Conservation (phyloP, 306 rosid genomes). For the Corylus avellana region DNA sequence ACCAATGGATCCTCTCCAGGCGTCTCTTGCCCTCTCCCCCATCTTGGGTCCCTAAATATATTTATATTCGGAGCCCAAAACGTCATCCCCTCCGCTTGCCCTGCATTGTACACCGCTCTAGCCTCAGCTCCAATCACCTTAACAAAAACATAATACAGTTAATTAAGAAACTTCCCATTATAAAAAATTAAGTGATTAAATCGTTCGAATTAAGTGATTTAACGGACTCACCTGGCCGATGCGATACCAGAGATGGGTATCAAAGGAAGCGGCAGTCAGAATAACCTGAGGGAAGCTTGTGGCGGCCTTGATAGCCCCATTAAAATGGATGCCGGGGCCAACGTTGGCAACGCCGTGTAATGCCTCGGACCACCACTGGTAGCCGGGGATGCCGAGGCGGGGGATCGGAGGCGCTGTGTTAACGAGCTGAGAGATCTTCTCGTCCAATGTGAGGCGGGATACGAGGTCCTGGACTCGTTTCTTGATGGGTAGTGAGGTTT, state of each 20-base stretch:
- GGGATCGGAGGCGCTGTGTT: slow-evolving; percentile 84
- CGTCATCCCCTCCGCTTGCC: slow-evolving; percentile 79
- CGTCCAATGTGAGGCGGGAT: slow-evolving; percentile 85
- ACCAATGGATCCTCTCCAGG: slow-evolving; percentile 89
- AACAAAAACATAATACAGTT: too few species aligned
- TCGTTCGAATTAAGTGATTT: too few species aligned
- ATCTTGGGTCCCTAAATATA: slow-evolving; percentile 89
- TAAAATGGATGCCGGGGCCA: slow-evolving; percentile 57
- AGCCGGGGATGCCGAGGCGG: slow-evolving; percentile 76
- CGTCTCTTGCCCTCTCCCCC: slow-evolving; percentile 99
- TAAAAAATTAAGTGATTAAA: too few species aligned
- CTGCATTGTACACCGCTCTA: slow-evolving; percentile 73
- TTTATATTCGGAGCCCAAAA: slow-evolving; percentile 97
- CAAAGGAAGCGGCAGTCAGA: slow-evolving; percentile 81
- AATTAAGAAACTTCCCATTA: too few species aligned
- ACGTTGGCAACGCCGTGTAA: slow-evolving; percentile 67
- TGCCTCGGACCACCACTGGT: slow-evolving; percentile 94
- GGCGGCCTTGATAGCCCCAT: slow-evolving; percentile 45
- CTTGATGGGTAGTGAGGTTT: slow-evolving; percentile 50
- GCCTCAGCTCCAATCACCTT: slow-evolving; percentile 75
- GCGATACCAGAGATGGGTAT: slow-evolving; percentile 70
- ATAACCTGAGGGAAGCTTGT: slow-evolving; percentile 98
- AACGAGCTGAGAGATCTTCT: slow-evolving; percentile 83
- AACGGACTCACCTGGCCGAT: slow-evolving; percentile 56
- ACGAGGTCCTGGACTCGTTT: slow-evolving; percentile 62